Percentiles rank a stretch among this genome's conserved stretches.
Evolutionary conservation across 345 rosid genomes (phyloP).

Genomic region (Theobroma cacao): DNA sequence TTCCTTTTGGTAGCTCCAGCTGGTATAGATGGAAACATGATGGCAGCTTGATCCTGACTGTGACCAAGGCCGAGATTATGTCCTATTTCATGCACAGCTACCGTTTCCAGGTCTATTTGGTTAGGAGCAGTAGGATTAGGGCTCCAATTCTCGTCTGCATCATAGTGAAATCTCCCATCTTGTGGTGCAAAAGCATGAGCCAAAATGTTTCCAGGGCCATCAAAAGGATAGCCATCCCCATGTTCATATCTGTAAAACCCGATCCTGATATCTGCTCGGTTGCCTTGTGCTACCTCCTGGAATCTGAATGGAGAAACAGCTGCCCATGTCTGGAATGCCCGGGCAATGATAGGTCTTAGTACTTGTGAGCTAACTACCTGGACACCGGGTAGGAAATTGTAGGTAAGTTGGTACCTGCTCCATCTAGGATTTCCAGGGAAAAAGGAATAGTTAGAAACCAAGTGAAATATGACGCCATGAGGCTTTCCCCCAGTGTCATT

Average conservation of each 20-base stretch:
- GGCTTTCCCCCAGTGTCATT: not conserved
- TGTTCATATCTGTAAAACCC: too few relatives aligned
- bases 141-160: not conserved
- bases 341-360: not conserved
- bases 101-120: conserved; percentile 17
- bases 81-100: conserved; percentile 23
- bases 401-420: not conserved
- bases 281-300: not conserved
- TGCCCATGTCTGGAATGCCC: not conserved
- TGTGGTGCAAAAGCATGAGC: not conserved
- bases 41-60: not conserved
- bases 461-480: conserved; percentile 19
- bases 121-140: too few relatives aligned
- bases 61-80: conserved; percentile 19
- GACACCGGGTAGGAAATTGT: not conserved
- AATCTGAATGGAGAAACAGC: not conserved
- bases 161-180: not conserved
- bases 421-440: not conserved
- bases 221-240: too few relatives aligned
- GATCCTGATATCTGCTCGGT: too few relatives aligned
- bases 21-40: not conserved
- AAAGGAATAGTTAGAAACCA: not conserved
- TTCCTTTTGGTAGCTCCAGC: not conserved
- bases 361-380: not conserved
- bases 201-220: not conserved